Evolutionary conservation across 2,329 filamentous ascomycete species (phyloP), one percentile per base, ranked within the genome.

Genomic region (Basipetospora chlamydospora): DNA sequence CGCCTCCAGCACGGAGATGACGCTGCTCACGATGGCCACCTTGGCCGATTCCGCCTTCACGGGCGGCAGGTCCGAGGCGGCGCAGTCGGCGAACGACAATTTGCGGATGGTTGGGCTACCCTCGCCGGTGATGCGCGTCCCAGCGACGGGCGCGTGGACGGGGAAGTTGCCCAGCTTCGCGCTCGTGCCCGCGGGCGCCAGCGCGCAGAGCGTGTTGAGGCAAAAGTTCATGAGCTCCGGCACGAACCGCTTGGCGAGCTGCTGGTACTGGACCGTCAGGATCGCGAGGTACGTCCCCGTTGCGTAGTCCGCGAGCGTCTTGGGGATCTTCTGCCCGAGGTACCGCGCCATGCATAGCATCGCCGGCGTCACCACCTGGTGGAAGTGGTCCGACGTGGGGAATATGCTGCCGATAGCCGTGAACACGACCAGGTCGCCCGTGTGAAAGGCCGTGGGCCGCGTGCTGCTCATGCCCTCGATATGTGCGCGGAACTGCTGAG

Each of bases 371-470:
- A 85, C 80, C 25, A 96, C 84, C 47, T 90, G 80, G 49, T 98
- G 90, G 57, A 96, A 98, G 58, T 96, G 87, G 57, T 98, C 90
- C 0, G 87, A 95, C 0, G 90, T 94, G 4, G 90, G 87, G 50
- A 93, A 98, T 37, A 92, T 81, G 2, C 76, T 77, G 28, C 79
- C 76, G 41, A 95, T 73, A 0, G 84, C 86, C 1, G 84, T 87
- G 25, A 98, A 61, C n/a, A 93, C 60, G 16, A 86, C 60, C 15
- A 98, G 59, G 49, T 98, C 87, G 13, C 84, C 83, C 46, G 53
- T 69, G 49, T 55, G 70, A 47, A 66, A 73, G 6, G 60, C 55
- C 25, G 76, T 54, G 4, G 68, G 61, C 25, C 73, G 61, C 22
- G 54, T 49, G 22, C 58, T 46, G 34, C 59, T 56, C 28, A 77